Evolutionary conservation across 495 filamentous ascomycete species (phyloP), one percentile per base, ranked within the genome.

Genomic region (Lindgomyces ingoldianus): DNA sequence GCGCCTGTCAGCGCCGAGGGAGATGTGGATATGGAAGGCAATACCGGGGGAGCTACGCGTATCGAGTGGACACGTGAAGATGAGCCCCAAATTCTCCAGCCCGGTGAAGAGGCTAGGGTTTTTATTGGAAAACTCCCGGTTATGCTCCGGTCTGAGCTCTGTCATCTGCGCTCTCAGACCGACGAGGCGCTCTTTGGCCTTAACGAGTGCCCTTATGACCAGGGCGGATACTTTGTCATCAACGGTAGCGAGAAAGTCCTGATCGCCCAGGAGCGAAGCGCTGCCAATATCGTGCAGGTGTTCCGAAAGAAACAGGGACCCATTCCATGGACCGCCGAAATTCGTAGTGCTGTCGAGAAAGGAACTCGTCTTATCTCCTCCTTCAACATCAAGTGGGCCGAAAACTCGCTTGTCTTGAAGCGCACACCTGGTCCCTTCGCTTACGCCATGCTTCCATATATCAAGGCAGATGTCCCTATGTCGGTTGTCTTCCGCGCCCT

Each of bases 181-280:
- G 93, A 97, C 62, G 84, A 90, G 54, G 85, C 87, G 18, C 81
- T 98, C 1, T 96, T 93, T 71, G 80, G 86, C 11, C 86, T 90
- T 76, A 93, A 93, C 72, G 94, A 99, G 76, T 99, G 94, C 59
- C 94, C 95, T 0, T 98, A 96, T 74, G 94, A 99, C 72, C 93
- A 94, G 67, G 94, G 94, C 50, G 94, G 94, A 59, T 99, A 99
- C 69, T 99, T 99, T 75, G 88, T 99, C 63, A 98, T 99, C 78
- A 99, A 98, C 77, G 94, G 94, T n/a, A 94, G 90, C 74, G 94
- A 99, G 74, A 99, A 99, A 82, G 94, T 99, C 21, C 75, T 99
- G 62, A 98, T 99, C 63, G 95, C 95, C 1, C 94, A 99, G 75
- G 94, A 99, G 75, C 87, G 94, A 25, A 96, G 91, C 68, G 95